phyloP scores from a whole-genome alignment of 805 yeast species.

The Alloascoidea africana region DNA sequence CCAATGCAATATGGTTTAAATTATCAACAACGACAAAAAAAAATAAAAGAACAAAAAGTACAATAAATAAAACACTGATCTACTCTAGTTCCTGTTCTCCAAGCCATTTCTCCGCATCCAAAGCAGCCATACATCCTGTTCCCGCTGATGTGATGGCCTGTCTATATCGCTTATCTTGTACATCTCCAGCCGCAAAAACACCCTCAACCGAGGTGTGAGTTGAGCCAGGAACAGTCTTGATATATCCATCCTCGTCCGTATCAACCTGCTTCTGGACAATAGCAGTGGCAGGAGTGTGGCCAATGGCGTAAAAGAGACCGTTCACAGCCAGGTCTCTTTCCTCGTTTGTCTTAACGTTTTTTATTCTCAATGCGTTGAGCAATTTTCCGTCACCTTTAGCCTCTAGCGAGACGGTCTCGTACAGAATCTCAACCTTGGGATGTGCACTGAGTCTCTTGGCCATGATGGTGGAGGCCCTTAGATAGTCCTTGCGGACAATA shows the following conservation, averaged over 20 bases:
- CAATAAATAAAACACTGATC: neutral
- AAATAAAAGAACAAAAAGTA: neutral
- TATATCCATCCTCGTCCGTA: slow-evolving; percentile 78
- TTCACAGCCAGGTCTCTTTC: slow-evolving; percentile 57
- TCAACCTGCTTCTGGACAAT: slow-evolving; percentile 68
- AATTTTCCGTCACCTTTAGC: slow-evolving; percentile 92
- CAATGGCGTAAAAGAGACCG: slow-evolving; percentile 96
- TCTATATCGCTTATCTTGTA: slow-evolving; percentile 92
- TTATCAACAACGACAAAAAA: neutral
- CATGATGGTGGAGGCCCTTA: slow-evolving; percentile 95
- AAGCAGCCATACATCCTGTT: slow-evolving; percentile 98
- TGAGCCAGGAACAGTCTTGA: slow-evolving; percentile 81
- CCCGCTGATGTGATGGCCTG: slow-evolving; percentile 99
- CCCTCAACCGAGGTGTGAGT: slow-evolving; percentile 77
- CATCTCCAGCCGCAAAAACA: slow-evolving; percentile 98
- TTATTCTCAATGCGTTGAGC: slow-evolving; percentile 45
- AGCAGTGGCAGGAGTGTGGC: slow-evolving; percentile 89
- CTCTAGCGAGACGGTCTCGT: slow-evolving; percentile 71
- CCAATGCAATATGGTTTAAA: neutral
- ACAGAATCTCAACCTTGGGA: slow-evolving; percentile 83
- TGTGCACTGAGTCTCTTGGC: slow-evolving; percentile 77
- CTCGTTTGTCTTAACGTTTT: slow-evolving; percentile 62
- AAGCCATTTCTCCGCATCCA: slow-evolving; percentile 79
- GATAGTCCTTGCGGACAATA: slow-evolving; percentile 84
- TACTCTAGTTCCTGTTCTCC: slow-evolving; percentile 30